These are phyloP conservation scores for Dactylonectria macrodidyma DNA, from an alignment of 2,329 filamentous ascomycete genomes.

Conservation along the genomic window DNA sequence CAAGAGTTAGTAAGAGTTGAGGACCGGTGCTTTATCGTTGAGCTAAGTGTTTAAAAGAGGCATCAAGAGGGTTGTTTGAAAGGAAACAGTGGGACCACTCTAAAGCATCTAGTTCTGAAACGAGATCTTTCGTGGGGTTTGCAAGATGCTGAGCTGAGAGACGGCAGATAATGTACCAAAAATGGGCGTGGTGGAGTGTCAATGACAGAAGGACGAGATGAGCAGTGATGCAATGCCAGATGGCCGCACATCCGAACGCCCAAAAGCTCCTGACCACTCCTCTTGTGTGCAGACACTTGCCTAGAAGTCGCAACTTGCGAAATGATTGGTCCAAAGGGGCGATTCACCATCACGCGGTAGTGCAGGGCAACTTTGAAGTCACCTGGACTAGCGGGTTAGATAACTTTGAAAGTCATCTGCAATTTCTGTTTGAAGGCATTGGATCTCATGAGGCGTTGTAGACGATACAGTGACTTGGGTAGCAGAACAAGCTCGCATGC, in stretches of 20 bases:
- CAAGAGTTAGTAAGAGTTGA: slow-evolving; percentile 15
- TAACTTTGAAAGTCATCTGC: neutral
- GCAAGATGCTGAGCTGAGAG: neutral
- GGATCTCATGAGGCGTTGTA: neutral
- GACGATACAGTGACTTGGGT: neutral
- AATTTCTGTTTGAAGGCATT: neutral
- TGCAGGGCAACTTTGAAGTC: neutral
- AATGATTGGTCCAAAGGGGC: neutral
- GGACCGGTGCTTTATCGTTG: neutral
- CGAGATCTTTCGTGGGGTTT: neutral
- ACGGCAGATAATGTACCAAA: neutral
- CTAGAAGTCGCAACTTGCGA: neutral
- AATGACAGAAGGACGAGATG: slow-evolving; percentile 21
- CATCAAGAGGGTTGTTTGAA: neutral
- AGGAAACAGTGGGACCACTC: neutral
- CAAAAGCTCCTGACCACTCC: slow-evolving; percentile 3
- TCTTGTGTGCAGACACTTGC: neutral
- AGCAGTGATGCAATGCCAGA: slow-evolving; percentile 30
- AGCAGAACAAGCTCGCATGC: neutral
- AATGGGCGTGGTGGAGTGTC: neutral
- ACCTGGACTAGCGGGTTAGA: neutral
- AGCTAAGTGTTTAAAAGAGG: neutral
- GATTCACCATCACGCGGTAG: neutral
- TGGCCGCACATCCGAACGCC: neutral
- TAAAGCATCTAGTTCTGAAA: neutral